Conservation (phyloP, 768 basidiomycete species). For the Rhizopogon vesiculosus region DNA sequence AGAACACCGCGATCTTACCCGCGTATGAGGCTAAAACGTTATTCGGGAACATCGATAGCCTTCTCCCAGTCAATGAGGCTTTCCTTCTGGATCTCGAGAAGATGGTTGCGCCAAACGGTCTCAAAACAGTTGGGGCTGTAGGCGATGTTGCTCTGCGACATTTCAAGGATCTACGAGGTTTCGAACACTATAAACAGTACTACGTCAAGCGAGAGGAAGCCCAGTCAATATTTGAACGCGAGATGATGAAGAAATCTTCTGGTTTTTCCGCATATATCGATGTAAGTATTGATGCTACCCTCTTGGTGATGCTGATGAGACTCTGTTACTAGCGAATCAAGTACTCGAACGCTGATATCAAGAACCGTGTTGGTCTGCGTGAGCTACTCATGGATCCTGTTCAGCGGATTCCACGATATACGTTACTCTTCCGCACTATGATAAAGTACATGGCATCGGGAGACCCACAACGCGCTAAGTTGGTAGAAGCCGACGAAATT, state of each 20-base stretch:
- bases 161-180: constrained; percentile 78
- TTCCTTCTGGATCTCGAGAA: constrained; percentile 82
- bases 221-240: constrained; percentile 80
- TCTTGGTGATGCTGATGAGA: constrained; percentile 5
- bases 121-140: constrained; percentile 53
- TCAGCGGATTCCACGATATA: constrained; percentile 93
- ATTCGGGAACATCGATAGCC: constrained; percentile 90
- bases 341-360: constrained; percentile 69
- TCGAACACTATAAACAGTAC: constrained; percentile 89
- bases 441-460: constrained; percentile 79
- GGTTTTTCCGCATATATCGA: constrained; percentile 86
- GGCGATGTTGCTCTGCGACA: constrained; percentile 86
- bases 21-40: constrained; percentile 89
- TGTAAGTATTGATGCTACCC: constrained; percentile 36
- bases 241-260: constrained; percentile 74
- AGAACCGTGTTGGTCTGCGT: constrained; percentile 81
- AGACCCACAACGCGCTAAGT: constrained; percentile 73
- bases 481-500: constrained; percentile 81
- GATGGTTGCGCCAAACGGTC: constrained; percentile 62
- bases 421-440: constrained; percentile 89
- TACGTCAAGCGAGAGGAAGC: constrained; percentile 93
- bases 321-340: constrained; percentile 63
- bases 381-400: constrained; percentile 96
- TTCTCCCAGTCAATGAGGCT: constrained; percentile 84
- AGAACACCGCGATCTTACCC: constrained; percentile 83